A percentile compares a stretch with the other conserved stretches of the same genome.
phyloP scores from a whole-genome alignment of 2,329 filamentous ascomycete genomes.

The Calonectria pteridis region DNA sequence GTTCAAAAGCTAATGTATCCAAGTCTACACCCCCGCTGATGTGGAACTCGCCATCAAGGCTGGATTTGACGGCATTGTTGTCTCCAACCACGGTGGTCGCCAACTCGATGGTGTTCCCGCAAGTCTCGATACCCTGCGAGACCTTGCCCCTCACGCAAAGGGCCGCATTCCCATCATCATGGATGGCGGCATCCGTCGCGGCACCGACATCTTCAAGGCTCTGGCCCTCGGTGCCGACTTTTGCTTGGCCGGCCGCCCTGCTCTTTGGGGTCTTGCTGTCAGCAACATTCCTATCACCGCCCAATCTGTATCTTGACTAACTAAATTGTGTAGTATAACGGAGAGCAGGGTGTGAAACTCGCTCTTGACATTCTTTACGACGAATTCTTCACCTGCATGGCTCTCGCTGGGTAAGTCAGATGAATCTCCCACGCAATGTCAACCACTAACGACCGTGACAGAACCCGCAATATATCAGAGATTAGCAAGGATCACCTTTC shows the following conservation, averaged over 20 bases:
- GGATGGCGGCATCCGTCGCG: constrained; percentile 52
- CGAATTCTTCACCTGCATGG: constrained; percentile 29
- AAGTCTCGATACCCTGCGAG: constrained; percentile 47
- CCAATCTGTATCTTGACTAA: accelerated
- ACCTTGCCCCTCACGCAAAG: constrained; percentile 43
- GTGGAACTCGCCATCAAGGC: constrained; percentile 45
- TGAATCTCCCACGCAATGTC: too few species aligned
- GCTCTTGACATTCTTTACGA: constrained; percentile 27
- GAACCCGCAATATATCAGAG: constrained; percentile 21
- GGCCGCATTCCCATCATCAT: constrained; percentile 42
- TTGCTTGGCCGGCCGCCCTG: constrained; percentile 27
- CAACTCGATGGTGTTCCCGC: constrained; percentile 49
- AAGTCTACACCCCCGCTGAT: constrained; percentile 49
- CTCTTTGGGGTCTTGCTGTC: constrained; percentile 32
- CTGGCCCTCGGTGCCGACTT: constrained; percentile 49
- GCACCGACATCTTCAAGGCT: constrained; percentile 51
- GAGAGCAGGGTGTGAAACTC: constrained; percentile 23
- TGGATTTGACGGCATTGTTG: constrained; percentile 46
- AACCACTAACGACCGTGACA: not conserved
- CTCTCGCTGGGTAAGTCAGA: constrained; percentile 18
- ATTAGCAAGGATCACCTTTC: constrained; percentile 26
- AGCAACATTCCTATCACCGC: not conserved
- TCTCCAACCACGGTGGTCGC: constrained; percentile 52
- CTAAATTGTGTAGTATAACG: constrained; percentile 14
- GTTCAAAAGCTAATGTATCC: not conserved